A percentile compares a stretch with the other conserved stretches of the same genome.
These are phyloP conservation scores for Solanum corneliomulleri DNA, from an alignment of 257 asterid species.

Conservation along the genomic window DNA sequence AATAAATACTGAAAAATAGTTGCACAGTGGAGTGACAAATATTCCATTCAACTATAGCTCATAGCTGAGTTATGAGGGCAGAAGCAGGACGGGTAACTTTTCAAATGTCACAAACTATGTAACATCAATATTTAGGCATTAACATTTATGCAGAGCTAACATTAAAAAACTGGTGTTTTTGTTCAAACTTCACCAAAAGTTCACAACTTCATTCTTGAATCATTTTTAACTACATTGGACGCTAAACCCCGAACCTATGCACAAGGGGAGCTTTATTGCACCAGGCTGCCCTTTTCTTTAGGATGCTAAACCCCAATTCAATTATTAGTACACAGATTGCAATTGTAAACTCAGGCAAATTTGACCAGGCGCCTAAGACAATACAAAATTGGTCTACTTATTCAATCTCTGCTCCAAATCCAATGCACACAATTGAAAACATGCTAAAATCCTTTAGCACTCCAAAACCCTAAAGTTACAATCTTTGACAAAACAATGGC, in stretches of 20 bases:
- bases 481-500: background rate
- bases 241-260: background rate
- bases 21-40: background rate
- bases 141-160: background rate
- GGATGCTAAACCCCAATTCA: background rate
- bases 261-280: background rate
- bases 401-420: background rate
- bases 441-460: background rate
- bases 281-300: no score
- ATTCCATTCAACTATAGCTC: background rate
- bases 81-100: background rate
- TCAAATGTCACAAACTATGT: background rate
- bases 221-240: background rate
- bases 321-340: background rate
- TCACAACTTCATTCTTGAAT: background rate
- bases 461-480: background rate
- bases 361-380: background rate
- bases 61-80: background rate
- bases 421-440: background rate
- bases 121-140: background rate
- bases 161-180: background rate
- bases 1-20: background rate
- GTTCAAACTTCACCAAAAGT: background rate
- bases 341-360: background rate
- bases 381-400: background rate